These are phyloP conservation scores for Arxiozyma telluris DNA, from an alignment of 1,139 yeast species.

Conservation along the genomic window DNA sequence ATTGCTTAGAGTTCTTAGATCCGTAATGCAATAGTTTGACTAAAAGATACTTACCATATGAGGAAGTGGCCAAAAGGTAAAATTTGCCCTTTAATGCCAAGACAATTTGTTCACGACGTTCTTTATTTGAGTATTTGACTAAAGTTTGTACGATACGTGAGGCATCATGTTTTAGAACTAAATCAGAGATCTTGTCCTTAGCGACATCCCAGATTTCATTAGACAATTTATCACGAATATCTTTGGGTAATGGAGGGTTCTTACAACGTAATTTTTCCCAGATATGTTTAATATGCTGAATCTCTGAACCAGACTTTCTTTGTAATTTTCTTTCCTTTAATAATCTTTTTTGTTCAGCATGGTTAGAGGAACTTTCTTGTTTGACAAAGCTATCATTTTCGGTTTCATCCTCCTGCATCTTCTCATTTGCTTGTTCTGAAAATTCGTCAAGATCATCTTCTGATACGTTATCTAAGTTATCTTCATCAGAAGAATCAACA, in stretches of 20 bases:
- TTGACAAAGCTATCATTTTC: constrained; percentile 23
- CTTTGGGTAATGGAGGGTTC: constrained; percentile 72
- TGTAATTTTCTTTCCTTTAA: constrained; percentile 76
- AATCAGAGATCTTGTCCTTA: constrained; percentile 66
- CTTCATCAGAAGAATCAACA: constrained; percentile 28
- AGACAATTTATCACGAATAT: constrained; percentile 67
- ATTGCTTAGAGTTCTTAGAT: constrained; percentile 63
- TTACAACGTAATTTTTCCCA: constrained; percentile 92
- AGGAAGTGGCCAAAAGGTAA: constrained; percentile 78
- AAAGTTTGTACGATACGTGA: constrained; percentile 93
- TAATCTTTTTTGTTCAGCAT: constrained; percentile 73
- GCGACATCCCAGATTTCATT: constrained; percentile 80
- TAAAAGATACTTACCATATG: constrained; percentile 86
- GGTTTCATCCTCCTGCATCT: constrained; percentile 20
- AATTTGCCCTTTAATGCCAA: constrained; percentile 63
- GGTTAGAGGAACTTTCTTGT: constrained; percentile 42
- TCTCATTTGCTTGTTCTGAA: constrained; percentile 13
- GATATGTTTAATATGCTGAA: constrained; percentile 72
- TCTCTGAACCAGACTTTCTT: constrained; percentile 78
- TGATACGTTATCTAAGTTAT: constrained; percentile 20
- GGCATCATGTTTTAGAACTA: constrained; percentile 93
- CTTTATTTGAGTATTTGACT: constrained; percentile 74
- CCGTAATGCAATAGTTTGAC: constrained; percentile 91
- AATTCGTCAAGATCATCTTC: constrained; percentile 14
- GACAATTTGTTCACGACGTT: constrained; percentile 67